phyloP scores from a whole-genome alignment of 2,329 filamentous ascomycete species.

The Parastagonospora avenae region DNA sequence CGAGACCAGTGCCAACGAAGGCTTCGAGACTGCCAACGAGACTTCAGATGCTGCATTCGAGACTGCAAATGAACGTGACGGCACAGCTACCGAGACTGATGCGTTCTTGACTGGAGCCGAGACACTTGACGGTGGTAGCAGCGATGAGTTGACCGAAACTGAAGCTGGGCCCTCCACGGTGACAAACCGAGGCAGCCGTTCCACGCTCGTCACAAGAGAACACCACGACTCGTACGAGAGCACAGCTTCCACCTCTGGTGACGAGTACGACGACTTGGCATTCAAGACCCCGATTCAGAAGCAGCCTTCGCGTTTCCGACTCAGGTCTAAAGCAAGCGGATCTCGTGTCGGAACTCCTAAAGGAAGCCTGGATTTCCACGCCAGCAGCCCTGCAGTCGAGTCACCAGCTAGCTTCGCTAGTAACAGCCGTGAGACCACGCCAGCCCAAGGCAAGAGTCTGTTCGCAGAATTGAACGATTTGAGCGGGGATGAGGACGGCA shows the following conservation, averaged over 20 bases:
- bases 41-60: slow-evolving; percentile 67
- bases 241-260: slow-evolving; percentile 85
- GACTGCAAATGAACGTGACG: slow-evolving; percentile 75
- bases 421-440: slow-evolving; percentile 52
- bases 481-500: slow-evolving; percentile 69
- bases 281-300: slow-evolving; percentile 67
- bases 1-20: slow-evolving; percentile 60
- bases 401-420: slow-evolving; percentile 58
- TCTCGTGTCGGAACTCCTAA: slow-evolving; percentile 60
- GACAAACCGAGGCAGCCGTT: slow-evolving; percentile 44
- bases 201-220: slow-evolving; percentile 54
- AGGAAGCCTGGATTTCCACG: slow-evolving; percentile 62
- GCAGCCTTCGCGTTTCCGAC: slow-evolving; percentile 71
- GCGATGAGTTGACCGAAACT: slow-evolving; percentile 84
- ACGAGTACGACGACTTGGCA: slow-evolving; percentile 70
- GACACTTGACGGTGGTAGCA: slow-evolving; percentile 69
- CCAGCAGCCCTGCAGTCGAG: slow-evolving; percentile 65
- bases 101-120: slow-evolving; percentile 95
- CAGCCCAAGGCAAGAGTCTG: slow-evolving; percentile 73
- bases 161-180: slow-evolving; percentile 59
- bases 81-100: slow-evolving; percentile 79
- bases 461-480: slow-evolving; percentile 89
- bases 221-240: slow-evolving; percentile 77
- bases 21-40: slow-evolving; percentile 84
- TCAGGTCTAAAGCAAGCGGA: slow-evolving; percentile 70